phyloP scores from a whole-genome alignment of 768 basidiomycete genomes.

The Trametes villosa region DNA sequence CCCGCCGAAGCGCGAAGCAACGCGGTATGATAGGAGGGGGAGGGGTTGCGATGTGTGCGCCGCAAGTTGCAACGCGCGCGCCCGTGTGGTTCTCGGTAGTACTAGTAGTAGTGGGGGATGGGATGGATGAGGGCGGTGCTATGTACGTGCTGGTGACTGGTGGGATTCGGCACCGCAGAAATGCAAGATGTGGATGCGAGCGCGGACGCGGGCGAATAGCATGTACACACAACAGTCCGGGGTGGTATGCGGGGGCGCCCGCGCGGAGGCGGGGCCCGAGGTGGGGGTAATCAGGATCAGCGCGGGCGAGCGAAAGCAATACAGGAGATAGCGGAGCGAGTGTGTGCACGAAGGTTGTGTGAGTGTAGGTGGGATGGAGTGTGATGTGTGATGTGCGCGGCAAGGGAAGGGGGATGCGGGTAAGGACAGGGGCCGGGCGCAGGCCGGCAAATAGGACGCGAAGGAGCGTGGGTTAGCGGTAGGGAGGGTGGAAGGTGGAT shows the following conservation, averaged over 20 bases:
- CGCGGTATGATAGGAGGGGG: neutral
- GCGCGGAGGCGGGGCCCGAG: neutral
- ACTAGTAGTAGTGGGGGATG: too few species aligned
- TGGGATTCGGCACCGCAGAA: neutral
- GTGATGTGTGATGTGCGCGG: conserved; percentile 1
- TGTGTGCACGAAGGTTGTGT: neutral
- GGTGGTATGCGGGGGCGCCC: conserved; percentile 1
- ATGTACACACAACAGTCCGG: conserved; percentile 20
- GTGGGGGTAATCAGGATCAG: conserved; percentile 15
- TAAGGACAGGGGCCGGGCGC: conserved; percentile 15
- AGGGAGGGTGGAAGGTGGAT: neutral
- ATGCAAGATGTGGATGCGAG: neutral
- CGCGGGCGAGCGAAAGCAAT: conserved; percentile 23
- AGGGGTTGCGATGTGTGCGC: neutral
- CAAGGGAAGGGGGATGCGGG: neutral
- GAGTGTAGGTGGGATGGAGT: neutral
- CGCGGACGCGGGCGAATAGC: neutral
- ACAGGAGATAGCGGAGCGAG: conserved; percentile 22
- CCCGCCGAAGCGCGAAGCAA: conserved; percentile 2
- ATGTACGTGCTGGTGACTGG: neutral
- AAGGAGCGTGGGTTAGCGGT: conserved; percentile 1
- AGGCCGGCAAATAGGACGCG: neutral
- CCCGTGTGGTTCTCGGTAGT: too few species aligned
- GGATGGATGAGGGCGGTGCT: too few species aligned
- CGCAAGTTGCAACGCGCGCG: neutral